These are phyloP conservation scores for Eremothecium gossypii DNA, from an alignment of 1,139 yeast species.

Conservation along the genomic window DNA sequence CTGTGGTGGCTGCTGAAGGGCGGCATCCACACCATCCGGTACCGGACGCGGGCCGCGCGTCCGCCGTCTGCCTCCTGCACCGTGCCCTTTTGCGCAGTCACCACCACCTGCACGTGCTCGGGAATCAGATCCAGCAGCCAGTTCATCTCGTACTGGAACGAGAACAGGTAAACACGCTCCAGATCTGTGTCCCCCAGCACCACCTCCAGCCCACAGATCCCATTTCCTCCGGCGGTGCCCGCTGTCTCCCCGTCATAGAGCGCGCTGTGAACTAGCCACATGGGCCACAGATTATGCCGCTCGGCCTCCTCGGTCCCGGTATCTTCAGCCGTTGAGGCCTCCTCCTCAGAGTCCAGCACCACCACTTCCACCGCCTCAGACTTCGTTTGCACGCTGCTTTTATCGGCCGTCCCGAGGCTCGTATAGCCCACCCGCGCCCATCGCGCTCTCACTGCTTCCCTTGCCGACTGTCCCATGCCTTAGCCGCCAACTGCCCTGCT, in stretches of 20 bases:
- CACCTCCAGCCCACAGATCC: constrained; percentile 23
- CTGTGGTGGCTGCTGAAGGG: constrained; percentile 49
- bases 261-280: constrained; percentile 27
- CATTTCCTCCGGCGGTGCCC: constrained; percentile 9
- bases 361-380: neutral
- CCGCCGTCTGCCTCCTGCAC: constrained; percentile 13
- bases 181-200: constrained; percentile 22
- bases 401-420: neutral
- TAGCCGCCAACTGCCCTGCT: neutral
- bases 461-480: constrained; percentile 1
- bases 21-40: constrained; percentile 21
- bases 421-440: neutral
- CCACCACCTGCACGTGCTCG: constrained; percentile 13
- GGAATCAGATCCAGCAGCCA: constrained; percentile 21
- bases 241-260: constrained; percentile 19
- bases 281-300: constrained; percentile 10
- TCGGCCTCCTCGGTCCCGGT: neutral
- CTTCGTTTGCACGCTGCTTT: neutral
- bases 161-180: constrained; percentile 24
- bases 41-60: neutral
- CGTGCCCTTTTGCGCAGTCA: constrained; percentile 30
- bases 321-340: neutral
- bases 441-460: neutral
- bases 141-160: constrained; percentile 29
- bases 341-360: neutral